Base-by-base conservation (phyloP, 371 early-diverging fungal genomes). In the Synchytrium microbalum region DNA sequence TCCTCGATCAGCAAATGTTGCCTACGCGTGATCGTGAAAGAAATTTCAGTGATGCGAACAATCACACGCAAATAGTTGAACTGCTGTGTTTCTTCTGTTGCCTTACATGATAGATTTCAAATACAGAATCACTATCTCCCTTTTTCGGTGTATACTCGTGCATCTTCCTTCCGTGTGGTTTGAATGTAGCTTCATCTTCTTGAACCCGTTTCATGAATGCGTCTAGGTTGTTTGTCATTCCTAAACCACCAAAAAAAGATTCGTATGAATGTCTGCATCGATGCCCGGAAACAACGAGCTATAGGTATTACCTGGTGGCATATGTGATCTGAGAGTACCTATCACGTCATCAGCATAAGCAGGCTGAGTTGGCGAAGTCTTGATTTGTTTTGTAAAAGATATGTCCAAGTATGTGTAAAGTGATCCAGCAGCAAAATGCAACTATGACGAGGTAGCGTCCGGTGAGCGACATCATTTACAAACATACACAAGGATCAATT, bases 371-470 rank as follows among this genome's bases (percentile, higher is more conserved):
- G 65, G 13, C 31, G 70, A 25, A 13, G 74, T 69, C 61, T 78
- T 77, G 38, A 76, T 67, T 25, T 66, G 63, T 19, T 72, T 52
- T 5, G 70, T 54, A 71, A 86, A 90, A 1, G 68, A 60, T 31
- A 90, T 69, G n/a, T 81, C 72, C 27, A 93, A 72, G 69, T 82
- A 86, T 1, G 88, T 78, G 0, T 79, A 76, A 33, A 95, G 76
- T 1, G 92, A 90, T 27, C 92, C 92, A 0, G 90, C 82, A 0
- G 91, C 77, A 67, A 83, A 92, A 60, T 81, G 79, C 26, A 95
- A 73, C 89, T 88, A 70, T 31, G 19, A 54, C 54, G 26, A 25
- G 19, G 25, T 1, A 3, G 46, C 8, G 5, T 23, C 19, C 16
- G n/a, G 38, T 53, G n/a, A 25, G 53, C 3, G 30, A 3, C 28